Percentiles rank a stretch among this genome's conserved stretches.
Conservation (phyloP, 371 early-diverging fungal genomes). For the Syncephalastrum monosporum region DNA sequence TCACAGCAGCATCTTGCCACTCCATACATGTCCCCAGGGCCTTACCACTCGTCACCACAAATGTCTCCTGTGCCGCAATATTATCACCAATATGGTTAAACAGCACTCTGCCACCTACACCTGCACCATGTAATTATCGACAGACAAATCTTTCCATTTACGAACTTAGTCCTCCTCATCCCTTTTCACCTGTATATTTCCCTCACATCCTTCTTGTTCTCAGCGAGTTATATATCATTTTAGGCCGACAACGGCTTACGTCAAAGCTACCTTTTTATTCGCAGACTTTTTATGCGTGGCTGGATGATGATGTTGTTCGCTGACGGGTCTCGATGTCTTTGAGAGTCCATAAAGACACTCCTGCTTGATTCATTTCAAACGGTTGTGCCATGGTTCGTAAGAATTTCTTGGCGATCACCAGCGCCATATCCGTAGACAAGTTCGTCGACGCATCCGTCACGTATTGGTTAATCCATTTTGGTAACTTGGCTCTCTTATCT, state of each 20-base stretch:
- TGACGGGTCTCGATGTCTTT: conserved; percentile 61
- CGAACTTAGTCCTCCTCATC: too few species aligned
- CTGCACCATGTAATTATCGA: too few species aligned
- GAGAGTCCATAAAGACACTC: conserved; percentile 61
- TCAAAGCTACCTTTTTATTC: too few species aligned
- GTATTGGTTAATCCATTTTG: conserved; percentile 96
- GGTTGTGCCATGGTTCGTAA: conserved; percentile 97
- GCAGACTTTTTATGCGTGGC: too few species aligned
- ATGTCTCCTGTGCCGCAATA: background rate
- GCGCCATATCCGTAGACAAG: conserved; percentile 98
- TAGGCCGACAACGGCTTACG: too few species aligned
- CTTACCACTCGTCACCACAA: conserved; percentile 3
- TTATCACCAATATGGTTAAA: too few species aligned
- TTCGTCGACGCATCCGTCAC: conserved; percentile 92
- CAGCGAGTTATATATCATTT: too few species aligned
- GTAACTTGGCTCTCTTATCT: conserved; percentile 97
- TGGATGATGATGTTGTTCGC: conserved; percentile 12
- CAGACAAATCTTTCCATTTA: too few species aligned
- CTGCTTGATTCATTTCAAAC: conserved; percentile 70
- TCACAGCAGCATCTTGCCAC: conserved; percentile 1
- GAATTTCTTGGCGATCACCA: conserved; percentile 94
- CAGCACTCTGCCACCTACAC: too few species aligned
- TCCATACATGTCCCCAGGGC: background rate
- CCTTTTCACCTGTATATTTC: too few species aligned
- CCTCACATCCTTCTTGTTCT: too few species aligned